Conservation (phyloP, 1,284 basidiomycete genomes). For the Moesziomyces globuligerus region DNA sequence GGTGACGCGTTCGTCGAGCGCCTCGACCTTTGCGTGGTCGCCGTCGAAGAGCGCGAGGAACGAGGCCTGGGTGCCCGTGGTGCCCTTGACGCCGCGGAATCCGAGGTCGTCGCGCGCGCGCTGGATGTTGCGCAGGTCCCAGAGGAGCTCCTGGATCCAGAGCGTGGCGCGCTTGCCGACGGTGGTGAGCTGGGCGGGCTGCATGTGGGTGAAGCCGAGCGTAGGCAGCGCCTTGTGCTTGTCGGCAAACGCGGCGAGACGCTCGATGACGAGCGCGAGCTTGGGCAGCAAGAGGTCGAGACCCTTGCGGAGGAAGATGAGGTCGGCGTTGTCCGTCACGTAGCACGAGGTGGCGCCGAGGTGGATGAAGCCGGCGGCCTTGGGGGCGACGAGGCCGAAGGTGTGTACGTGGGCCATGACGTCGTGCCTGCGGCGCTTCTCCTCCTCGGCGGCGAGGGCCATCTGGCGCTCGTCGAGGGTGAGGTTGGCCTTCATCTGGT, state of each 20-base stretch:
- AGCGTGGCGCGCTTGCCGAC: slow-evolving; percentile 99
- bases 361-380: slow-evolving; percentile 96
- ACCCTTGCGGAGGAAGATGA: slow-evolving; percentile 92
- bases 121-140: slow-evolving; percentile 94
- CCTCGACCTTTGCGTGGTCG: slow-evolving; percentile 84
- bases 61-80: slow-evolving; percentile 96
- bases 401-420: slow-evolving; percentile 99
- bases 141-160: slow-evolving; percentile 92
- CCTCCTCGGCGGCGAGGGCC: slow-evolving; percentile 88
- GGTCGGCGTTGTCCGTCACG: slow-evolving; percentile 89
- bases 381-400: slow-evolving; percentile 91
- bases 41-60: slow-evolving; percentile 95
- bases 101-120: slow-evolving; percentile 92
- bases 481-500: slow-evolving; percentile 91
- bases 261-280: slow-evolving; percentile 86
- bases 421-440: slow-evolving; percentile 97
- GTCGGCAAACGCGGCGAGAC: slow-evolving; percentile 81
- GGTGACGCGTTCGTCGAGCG: slow-evolving; percentile 80
- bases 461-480: slow-evolving; percentile 89
- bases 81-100: slow-evolving; percentile 98
- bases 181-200: slow-evolving; percentile 97
- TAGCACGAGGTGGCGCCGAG: slow-evolving; percentile 98
- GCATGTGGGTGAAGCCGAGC: slow-evolving; percentile 98
- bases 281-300: slow-evolving; percentile 86
- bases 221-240: slow-evolving; percentile 69